Conservation (phyloP, 306 rosid genomes). For the Fagus sylvatica region DNA sequence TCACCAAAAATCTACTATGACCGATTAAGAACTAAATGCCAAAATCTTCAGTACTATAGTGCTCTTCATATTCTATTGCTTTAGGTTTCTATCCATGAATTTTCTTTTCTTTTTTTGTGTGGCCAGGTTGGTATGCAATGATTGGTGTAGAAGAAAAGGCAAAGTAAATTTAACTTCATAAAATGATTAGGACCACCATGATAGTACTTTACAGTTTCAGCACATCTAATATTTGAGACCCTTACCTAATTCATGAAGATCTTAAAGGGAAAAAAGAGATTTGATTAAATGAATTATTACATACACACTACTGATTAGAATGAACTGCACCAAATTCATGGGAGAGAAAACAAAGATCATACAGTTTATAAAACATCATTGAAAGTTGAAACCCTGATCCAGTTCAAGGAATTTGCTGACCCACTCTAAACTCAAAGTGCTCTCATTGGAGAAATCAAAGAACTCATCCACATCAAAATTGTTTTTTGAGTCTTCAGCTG, state of each 20-base stretch:
- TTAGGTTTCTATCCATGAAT: background rate
- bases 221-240: background rate
- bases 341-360: background rate
- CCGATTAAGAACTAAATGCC: slow-evolving; percentile 17
- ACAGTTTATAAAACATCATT: background rate
- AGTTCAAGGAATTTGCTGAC: slow-evolving; percentile 43
- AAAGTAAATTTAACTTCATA: background rate
- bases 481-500: slow-evolving; percentile 16
- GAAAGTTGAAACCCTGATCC: background rate
- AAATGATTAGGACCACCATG: background rate
- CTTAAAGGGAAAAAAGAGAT: background rate
- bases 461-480: slow-evolving; percentile 47
- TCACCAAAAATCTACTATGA: background rate
- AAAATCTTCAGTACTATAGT: background rate
- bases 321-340: slow-evolving; percentile 8
- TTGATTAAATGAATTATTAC: background rate
- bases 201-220: slow-evolving; percentile 11
- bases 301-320: background rate
- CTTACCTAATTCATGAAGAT: slow-evolving; percentile 4
- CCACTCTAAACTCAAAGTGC: slow-evolving; percentile 56
- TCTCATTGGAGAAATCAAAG: slow-evolving; percentile 60
- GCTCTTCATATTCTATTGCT: background rate
- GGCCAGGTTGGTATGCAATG: background rate
- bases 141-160: background rate
- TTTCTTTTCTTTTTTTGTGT: background rate